A percentile compares a stretch with the other conserved stretches of the same genome.
Conservation (phyloP, 228 moss, liverwort and hornwort genomes). For the Sphagnum magellanicum region DNA sequence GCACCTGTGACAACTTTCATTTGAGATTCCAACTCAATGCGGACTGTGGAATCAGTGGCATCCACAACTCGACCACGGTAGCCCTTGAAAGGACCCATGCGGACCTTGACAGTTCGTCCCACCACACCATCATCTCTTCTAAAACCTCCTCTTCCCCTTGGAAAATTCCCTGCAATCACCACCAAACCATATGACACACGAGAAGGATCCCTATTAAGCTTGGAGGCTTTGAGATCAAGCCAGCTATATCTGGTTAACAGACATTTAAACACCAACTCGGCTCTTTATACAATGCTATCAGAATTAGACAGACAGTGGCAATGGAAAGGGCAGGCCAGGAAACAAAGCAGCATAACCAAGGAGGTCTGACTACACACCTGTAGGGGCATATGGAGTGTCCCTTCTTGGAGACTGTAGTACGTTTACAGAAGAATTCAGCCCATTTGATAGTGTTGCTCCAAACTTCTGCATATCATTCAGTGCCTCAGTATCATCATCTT, state of each 20-base stretch:
- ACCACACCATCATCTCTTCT: slow-evolving; percentile 83
- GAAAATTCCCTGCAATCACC: slow-evolving; percentile 36
- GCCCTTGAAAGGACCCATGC: slow-evolving; percentile 81
- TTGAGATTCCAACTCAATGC: slow-evolving; percentile 94
- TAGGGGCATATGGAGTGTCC: slow-evolving; percentile 26
- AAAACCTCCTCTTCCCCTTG: slow-evolving; percentile 64
- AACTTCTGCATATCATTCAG: slow-evolving; percentile 23
- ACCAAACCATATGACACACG: too few species aligned
- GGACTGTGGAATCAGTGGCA: slow-evolving; percentile 79
- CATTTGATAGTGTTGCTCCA: slow-evolving; percentile 15
- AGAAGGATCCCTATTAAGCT: too few species aligned
- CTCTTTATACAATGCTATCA: too few species aligned
- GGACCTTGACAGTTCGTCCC: slow-evolving; percentile 88
- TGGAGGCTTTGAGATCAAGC: too few species aligned
- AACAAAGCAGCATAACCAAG: too few species aligned
- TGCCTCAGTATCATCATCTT: too few species aligned
- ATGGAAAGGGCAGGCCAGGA: too few species aligned
- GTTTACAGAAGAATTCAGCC: slow-evolving; percentile 31
- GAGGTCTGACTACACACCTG: slow-evolving; percentile 12
- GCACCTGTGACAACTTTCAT: slow-evolving; percentile 98
- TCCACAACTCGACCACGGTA: slow-evolving; percentile 92
- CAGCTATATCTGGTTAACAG: too few species aligned
- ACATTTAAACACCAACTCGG: too few species aligned
- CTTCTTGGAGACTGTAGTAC: slow-evolving; percentile 55
- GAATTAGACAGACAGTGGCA: too few species aligned